Conservation (phyloP, 106 monocot species). For the Cymbidium sinense region DNA sequence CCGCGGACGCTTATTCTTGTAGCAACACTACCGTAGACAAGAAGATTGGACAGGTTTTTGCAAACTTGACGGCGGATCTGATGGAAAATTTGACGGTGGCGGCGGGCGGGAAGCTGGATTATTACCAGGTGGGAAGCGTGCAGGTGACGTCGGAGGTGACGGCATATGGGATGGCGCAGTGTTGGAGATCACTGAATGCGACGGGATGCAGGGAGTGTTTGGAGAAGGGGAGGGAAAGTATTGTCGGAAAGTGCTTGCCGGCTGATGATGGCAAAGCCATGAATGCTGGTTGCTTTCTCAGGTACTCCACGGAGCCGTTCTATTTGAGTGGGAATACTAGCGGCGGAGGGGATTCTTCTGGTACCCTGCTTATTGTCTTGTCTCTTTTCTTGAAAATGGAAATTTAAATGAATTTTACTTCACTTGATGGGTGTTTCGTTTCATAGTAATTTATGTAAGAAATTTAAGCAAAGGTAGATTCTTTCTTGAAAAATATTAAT, state of each 20-base stretch:
- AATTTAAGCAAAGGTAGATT: too few relatives aligned
- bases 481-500: too few relatives aligned
- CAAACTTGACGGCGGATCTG: conserved; percentile 11
- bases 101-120: neutral
- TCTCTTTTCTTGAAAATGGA: neutral
- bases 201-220: conserved; percentile 43
- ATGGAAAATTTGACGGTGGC: conserved; percentile 26
- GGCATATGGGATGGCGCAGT: conserved; percentile 51
- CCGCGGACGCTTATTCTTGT: conserved; percentile 15
- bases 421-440: too few relatives aligned
- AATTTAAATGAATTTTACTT: too few relatives aligned
- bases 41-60: neutral
- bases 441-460: too few relatives aligned
- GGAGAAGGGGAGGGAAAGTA: conserved; percentile 18
- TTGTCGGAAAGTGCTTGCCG: conserved; percentile 27
- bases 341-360: conserved; percentile 3
- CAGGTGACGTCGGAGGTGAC: conserved; percentile 4
- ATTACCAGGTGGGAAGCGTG: conserved; percentile 26
- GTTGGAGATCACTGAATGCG: conserved; percentile 43
- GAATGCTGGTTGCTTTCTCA: conserved; percentile 56
- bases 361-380: neutral
- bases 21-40: conserved; percentile 6
- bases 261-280: conserved; percentile 43
- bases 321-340: conserved; percentile 12
- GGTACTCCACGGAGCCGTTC: conserved; percentile 56